phyloP scores from a whole-genome alignment of 768 basidiomycete species.

The Leucocoprinus birnbaumii region DNA sequence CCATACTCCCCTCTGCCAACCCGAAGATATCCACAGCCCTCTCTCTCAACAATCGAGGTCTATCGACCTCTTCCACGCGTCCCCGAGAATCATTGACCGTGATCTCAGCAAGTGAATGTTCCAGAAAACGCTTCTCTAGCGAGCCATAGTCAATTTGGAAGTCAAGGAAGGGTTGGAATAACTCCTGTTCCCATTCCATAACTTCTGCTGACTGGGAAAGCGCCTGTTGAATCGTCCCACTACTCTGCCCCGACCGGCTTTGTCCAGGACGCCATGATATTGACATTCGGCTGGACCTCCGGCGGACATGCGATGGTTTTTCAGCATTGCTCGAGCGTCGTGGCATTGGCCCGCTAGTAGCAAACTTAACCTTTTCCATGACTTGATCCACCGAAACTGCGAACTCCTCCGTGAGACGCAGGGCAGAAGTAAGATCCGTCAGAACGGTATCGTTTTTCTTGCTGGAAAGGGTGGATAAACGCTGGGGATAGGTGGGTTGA shows the following conservation, averaged over 20 bases:
- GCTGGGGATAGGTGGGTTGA: slow-evolving; percentile 78
- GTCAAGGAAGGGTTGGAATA: slow-evolving; percentile 94
- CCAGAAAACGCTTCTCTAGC: slow-evolving; percentile 72
- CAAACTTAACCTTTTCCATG: slow-evolving; percentile 63
- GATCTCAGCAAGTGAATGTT: slow-evolving; percentile 50
- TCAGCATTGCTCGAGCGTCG: slow-evolving; percentile 15
- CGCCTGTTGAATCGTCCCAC: slow-evolving; percentile 17
- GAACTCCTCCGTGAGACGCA: slow-evolving; percentile 81
- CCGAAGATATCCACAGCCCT: slow-evolving; percentile 72
- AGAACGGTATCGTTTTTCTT: slow-evolving; percentile 63
- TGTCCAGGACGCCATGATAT: slow-evolving; percentile 53
- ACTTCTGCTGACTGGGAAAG: slow-evolving; percentile 26
- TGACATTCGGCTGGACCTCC: slow-evolving; percentile 62
- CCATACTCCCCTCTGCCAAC: slow-evolving; percentile 76
- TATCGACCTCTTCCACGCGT: slow-evolving; percentile 36
- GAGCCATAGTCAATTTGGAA: slow-evolving; percentile 82
- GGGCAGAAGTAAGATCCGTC: slow-evolving; percentile 65
- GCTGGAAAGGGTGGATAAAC: slow-evolving; percentile 68
- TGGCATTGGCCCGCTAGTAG: slow-evolving; percentile 24
- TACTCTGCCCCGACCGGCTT: slow-evolving; percentile 24
- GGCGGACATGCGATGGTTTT: slow-evolving; percentile 34
- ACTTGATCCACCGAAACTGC: slow-evolving; percentile 69
- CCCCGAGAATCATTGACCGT: slow-evolving; percentile 41
- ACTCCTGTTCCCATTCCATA: slow-evolving; percentile 83
- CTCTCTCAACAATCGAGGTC: slow-evolving; percentile 70